A percentile compares a stretch with the other conserved stretches of the same genome.
phyloP scores from a whole-genome alignment of 495 filamentous ascomycete species.

The Gamarada debralockiae region DNA sequence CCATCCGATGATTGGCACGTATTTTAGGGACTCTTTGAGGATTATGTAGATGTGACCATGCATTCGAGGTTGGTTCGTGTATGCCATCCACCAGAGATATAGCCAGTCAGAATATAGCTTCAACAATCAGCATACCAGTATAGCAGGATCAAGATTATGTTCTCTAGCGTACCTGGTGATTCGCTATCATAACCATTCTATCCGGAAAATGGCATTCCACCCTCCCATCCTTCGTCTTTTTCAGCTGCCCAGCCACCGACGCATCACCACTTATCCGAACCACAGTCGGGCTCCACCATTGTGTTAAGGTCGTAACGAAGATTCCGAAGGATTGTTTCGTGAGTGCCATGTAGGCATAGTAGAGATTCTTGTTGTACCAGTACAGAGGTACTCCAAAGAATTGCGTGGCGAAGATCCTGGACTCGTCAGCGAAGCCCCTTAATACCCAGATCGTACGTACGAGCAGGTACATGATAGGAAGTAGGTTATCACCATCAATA shows the following conservation, averaged over 20 bases:
- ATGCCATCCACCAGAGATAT: constrained; percentile 85
- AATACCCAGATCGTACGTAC: constrained; percentile 15
- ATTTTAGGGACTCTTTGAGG: constrained; percentile 76
- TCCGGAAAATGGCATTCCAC: constrained; percentile 73
- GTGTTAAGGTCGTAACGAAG: constrained; percentile 67
- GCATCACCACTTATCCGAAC: constrained; percentile 75
- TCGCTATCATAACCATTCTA: constrained; percentile 74
- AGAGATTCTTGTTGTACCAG: constrained; percentile 61
- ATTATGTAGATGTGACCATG: constrained; percentile 86
- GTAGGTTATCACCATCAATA: constrained; percentile 60
- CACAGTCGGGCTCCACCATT: constrained; percentile 76
- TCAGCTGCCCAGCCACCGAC: constrained; percentile 65
- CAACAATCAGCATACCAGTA: constrained; percentile 10
- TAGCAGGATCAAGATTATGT: no score
- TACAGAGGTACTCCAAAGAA: constrained; percentile 68
- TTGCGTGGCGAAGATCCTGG: constrained; percentile 61
- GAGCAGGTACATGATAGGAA: constrained; percentile 44
- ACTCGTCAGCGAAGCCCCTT: background rate
- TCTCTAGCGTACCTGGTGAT: constrained; percentile 60
- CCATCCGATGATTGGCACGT: constrained; percentile 67
- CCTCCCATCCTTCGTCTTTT: constrained; percentile 58
- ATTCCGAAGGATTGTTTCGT: constrained; percentile 76
- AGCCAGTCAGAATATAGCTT: constrained; percentile 81
- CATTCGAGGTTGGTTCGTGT: constrained; percentile 60
- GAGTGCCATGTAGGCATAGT: constrained; percentile 74